A percentile compares a stretch with the other conserved stretches of the same genome.
Evolutionary conservation across 2,329 filamentous ascomycete species (phyloP).

Genomic region (Neoscytalidium dimidiatum): DNA sequence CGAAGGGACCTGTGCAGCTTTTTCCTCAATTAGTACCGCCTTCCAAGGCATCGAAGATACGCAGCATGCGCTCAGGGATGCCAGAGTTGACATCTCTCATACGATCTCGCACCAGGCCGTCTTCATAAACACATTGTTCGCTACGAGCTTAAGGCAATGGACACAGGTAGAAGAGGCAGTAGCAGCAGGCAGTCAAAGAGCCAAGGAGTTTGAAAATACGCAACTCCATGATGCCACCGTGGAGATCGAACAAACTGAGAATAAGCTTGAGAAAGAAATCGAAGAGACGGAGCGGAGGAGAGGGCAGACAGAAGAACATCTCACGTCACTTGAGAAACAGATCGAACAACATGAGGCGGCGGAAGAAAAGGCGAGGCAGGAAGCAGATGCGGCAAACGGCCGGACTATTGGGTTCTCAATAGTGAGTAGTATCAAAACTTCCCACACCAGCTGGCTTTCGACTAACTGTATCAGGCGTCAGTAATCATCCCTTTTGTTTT

Average conservation of each 20-base stretch:
- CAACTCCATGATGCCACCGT: neutral
- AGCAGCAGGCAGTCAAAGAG: neutral
- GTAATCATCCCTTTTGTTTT: constrained; percentile 4
- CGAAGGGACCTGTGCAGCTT: neutral
- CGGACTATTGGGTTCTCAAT: constrained; percentile 2
- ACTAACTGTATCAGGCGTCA: neutral
- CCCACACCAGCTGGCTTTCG: neutral
- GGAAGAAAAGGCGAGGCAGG: neutral
- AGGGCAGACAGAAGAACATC: neutral
- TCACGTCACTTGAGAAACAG: constrained; percentile 4
- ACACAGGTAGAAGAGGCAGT: neutral
- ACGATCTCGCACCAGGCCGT: constrained; percentile 3
- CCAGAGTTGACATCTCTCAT: neutral
- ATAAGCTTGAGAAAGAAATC: neutral
- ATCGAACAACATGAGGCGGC: neutral
- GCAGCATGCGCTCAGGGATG: neutral
- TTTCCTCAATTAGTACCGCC: neutral
- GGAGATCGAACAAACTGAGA: neutral
- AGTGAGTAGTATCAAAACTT: neutral
- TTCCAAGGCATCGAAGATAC: constrained; percentile 3
- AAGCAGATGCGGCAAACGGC: neutral
- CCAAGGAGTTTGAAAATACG: constrained; percentile 4
- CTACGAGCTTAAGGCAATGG: neutral
- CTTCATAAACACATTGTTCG: neutral
- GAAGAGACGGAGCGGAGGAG: neutral